Conservation (phyloP, 225 moss, liverwort and hornwort genomes). For the Marchantia paleacea region DNA sequence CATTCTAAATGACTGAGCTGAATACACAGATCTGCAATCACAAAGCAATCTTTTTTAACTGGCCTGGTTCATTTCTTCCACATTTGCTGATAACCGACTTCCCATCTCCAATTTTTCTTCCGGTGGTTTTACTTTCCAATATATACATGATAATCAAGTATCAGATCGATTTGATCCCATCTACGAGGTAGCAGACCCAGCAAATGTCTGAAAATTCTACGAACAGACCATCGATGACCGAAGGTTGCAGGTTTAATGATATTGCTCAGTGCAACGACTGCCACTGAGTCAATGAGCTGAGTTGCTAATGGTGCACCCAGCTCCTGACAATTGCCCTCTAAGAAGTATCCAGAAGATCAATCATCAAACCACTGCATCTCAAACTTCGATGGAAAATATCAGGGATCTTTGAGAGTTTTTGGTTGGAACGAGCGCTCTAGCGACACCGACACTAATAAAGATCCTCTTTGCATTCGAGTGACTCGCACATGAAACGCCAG, state of each 20-base stretch:
- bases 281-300: too few relatives aligned
- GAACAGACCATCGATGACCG: background rate
- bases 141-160: background rate
- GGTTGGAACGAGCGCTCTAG: too few relatives aligned
- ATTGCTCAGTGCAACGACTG: too few relatives aligned
- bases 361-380: background rate
- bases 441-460: too few relatives aligned
- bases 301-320: too few relatives aligned
- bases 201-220: background rate
- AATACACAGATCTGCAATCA: background rate
- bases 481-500: too few relatives aligned
- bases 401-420: background rate
- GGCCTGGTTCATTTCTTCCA: background rate
- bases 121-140: background rate
- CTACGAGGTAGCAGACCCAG: background rate
- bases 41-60: background rate
- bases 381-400: background rate
- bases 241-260: too few relatives aligned
- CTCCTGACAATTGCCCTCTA: background rate
- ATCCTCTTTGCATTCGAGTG: too few relatives aligned
- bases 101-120: background rate
- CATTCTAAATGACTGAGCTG: conserved; percentile 2
- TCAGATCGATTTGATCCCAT: background rate
- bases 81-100: background rate
- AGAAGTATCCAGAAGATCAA: background rate